phyloP scores from a whole-genome alignment of 2,329 filamentous ascomycete genomes.

The Talaromyces piceae region DNA sequence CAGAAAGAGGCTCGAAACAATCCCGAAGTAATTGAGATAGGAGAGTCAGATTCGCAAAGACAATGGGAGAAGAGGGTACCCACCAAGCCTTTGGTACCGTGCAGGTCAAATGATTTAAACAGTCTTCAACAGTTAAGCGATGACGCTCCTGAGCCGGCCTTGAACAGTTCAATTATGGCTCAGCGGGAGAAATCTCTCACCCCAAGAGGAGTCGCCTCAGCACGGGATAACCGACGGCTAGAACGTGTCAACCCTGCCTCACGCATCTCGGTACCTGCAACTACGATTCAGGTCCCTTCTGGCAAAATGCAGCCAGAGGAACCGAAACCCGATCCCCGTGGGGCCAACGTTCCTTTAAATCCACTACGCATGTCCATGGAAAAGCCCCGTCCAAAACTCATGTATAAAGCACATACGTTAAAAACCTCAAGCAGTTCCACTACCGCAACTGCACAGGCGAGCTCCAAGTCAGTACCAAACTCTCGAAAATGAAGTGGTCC shows the following conservation, averaged over 20 bases:
- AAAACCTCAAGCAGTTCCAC: slow-evolving; percentile 5
- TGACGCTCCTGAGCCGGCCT: background rate
- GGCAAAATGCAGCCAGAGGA: slow-evolving; percentile 6
- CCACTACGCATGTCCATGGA: slow-evolving; percentile 25
- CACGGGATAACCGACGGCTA: background rate
- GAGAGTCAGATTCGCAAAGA: background rate
- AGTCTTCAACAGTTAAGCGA: background rate
- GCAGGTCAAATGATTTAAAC: background rate
- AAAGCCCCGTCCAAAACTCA: slow-evolving; percentile 37
- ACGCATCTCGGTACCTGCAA: background rate
- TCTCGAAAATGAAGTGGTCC: slow-evolving; percentile 8
- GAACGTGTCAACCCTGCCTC: background rate
- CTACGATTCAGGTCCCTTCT: background rate
- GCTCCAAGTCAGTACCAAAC: slow-evolving; percentile 24
- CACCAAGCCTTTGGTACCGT: background rate
- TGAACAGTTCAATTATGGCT: background rate
- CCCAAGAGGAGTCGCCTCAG: background rate
- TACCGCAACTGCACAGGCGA: slow-evolving; percentile 7
- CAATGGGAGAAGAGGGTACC: background rate
- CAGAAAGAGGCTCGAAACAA: slow-evolving; percentile 5
- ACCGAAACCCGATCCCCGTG: slow-evolving; percentile 1
- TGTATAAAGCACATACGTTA: slow-evolving; percentile 32
- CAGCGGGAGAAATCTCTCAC: background rate
- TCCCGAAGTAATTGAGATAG: slow-evolving; percentile 6
- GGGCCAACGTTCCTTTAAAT: slow-evolving; percentile 13